Evolutionary conservation across 257 asterid species (phyloP).

Genomic region (Penstemon newberryi): DNA sequence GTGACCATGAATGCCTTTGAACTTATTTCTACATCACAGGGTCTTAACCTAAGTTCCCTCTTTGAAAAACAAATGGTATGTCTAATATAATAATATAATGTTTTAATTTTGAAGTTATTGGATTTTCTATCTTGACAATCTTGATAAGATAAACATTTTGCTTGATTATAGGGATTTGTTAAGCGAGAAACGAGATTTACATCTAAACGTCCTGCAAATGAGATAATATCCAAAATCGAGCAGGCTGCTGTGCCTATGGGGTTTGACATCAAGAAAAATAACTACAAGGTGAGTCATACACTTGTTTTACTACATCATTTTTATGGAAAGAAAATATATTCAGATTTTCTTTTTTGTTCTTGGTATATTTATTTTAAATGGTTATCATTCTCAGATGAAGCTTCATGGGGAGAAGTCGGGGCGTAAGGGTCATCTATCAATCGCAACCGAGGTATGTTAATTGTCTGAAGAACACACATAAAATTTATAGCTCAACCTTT

Average conservation of each 20-base stretch:
- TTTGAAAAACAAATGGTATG: slow-evolving; percentile 63
- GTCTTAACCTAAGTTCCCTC: slow-evolving; percentile 61
- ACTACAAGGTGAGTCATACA: slow-evolving; percentile 38
- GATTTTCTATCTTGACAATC: background rate
- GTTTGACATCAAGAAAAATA: slow-evolving; percentile 51
- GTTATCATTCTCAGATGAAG: slow-evolving; percentile 49
- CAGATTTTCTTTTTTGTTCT: background rate
- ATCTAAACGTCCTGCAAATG: slow-evolving; percentile 49
- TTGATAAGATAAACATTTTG: background rate
- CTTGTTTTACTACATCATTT: background rate
- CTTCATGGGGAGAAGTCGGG: slow-evolving; percentile 70
- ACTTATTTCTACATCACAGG: slow-evolving; percentile 68
- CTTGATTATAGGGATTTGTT: slow-evolving; percentile 43
- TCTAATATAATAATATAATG: background rate
- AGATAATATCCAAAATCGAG: slow-evolving; percentile 52
- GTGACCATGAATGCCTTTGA: slow-evolving; percentile 69
- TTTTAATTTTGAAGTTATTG: background rate
- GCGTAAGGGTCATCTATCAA: slow-evolving; percentile 66
- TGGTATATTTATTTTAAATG: background rate
- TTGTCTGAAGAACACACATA: background rate
- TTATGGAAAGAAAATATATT: too few relatives aligned
- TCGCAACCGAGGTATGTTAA: slow-evolving; percentile 61
- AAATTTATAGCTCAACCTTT: background rate
- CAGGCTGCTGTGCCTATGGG: slow-evolving; percentile 54
- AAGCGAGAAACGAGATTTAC: slow-evolving; percentile 56